Evolutionary conservation across 1,284 basidiomycete genomes (phyloP).

Genomic region (Malassezia dermatis): DNA sequence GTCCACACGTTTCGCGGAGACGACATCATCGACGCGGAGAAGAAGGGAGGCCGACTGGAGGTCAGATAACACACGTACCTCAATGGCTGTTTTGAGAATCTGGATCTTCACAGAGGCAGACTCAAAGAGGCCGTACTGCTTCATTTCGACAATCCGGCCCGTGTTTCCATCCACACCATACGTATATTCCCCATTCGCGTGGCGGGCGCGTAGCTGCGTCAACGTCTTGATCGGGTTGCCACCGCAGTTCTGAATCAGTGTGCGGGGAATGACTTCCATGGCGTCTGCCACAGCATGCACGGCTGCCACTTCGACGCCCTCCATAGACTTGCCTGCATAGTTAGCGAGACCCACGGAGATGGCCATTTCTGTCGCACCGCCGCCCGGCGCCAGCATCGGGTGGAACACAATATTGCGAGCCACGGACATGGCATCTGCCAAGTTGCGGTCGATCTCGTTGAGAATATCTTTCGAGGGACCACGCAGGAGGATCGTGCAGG

Average conservation of each 20-base stretch:
- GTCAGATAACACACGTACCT: constrained; percentile 86
- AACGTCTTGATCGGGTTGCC: constrained; percentile 86
- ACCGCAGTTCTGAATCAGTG: constrained; percentile 87
- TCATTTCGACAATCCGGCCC: constrained; percentile 92
- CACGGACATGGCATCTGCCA: constrained; percentile 94
- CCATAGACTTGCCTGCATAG: constrained; percentile 62
- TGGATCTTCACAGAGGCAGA: constrained; percentile 94
- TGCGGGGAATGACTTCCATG: constrained; percentile 92
- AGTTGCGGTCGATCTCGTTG: constrained; percentile 93
- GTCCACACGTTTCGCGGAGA: constrained; percentile 57
- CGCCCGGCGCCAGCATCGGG: constrained; percentile 79
- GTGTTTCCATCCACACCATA: constrained; percentile 92
- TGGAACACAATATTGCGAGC: constrained; percentile 95
- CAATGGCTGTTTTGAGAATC: constrained; percentile 92
- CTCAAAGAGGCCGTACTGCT: constrained; percentile 82
- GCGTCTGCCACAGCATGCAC: constrained; percentile 87
- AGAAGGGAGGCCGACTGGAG: constrained; percentile 82
- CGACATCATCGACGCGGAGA: constrained; percentile 87
- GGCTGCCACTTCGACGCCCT: constrained; percentile 70
- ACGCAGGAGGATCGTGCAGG: constrained; percentile 95
- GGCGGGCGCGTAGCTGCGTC: constrained; percentile 80
- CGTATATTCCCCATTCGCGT: constrained; percentile 76
- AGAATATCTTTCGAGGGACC: constrained; percentile 96
- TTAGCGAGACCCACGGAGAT: constrained; percentile 79
- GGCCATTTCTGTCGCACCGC: constrained; percentile 96